Base-by-base conservation (phyloP, 2,329 filamentous ascomycete species). In the Talaromyces sp. region DNA sequence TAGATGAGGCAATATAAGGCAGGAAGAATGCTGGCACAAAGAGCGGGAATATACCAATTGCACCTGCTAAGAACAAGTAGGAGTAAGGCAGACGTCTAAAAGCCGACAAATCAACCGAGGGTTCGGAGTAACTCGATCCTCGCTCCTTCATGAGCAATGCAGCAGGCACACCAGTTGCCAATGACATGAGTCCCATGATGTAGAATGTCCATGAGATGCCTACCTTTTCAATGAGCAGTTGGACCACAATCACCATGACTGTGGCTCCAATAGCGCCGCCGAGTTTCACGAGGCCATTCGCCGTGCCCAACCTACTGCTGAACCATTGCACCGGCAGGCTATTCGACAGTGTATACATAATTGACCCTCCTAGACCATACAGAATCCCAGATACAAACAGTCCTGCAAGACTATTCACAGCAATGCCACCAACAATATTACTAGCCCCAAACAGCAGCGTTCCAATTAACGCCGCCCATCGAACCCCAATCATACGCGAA, bases 341-440 rank as follows among this genome's bases (percentile, higher is more conserved):
- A 41, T 54, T 62, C 22, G 33, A 62, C 19, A 62, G 10, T n/a
- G 35, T 62, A 50, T 50, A 62, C 33, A 41, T 54, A 5, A 62
- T 22, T 37, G 31, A 37, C 3, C 45, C 33, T 27, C 60, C 47
- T 19, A 54, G 35, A 17, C 60, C 60, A 43, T 52, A 62, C 22
- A 54, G 13, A 3, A 43, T 17, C 17, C 47, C 47, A n/a, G 47
- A 27, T 37, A 50, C 31, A 47, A 62, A 54, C 11, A 62, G 10
- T 11, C 33, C 60, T 39, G 19, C 33, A 41, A 62, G 25, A 2
- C 37, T 54, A 19, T 49, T 52, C 7, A 54, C 22, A 41, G 60
- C 22, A 33, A 25, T 39, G 60, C 45, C 35, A 15, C 60, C 50
- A 41, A 50, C 33, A 3, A 62, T 50, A 35, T 33, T 62, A 62